Conservation (phyloP, 805 yeast species). For the Myxozyma neglecta region DNA sequence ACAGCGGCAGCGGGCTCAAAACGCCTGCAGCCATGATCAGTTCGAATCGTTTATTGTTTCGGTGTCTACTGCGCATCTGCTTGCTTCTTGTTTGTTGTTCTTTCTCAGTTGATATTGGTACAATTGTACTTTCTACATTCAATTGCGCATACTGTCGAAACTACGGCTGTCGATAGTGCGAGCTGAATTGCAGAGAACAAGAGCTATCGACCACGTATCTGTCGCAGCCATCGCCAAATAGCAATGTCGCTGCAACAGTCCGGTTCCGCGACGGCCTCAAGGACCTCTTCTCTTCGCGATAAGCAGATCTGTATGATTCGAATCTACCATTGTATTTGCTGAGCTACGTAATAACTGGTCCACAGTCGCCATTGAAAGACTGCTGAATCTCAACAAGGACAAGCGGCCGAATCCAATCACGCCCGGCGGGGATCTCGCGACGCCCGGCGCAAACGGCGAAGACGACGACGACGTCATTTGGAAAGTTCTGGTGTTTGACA, state of each 20-base stretch:
- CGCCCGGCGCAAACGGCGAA: conserved; percentile 46
- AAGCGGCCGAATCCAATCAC: conserved; percentile 39
- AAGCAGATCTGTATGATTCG: conserved; percentile 28
- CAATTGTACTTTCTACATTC: background rate
- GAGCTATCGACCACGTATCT: background rate
- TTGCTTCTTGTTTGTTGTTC: background rate
- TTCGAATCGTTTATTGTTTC: no score
- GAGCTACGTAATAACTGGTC: background rate
- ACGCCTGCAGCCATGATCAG: no score
- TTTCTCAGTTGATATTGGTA: background rate
- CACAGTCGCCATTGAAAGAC: conserved; percentile 61
- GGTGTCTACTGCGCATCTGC: background rate
- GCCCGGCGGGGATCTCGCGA: conserved; percentile 42
- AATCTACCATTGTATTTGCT: background rate
- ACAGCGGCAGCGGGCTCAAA: no score
- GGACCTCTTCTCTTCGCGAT: conserved; percentile 25
- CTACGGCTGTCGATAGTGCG: background rate
- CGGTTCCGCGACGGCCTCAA: background rate
- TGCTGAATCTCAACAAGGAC: conserved; percentile 79
- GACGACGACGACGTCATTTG: conserved; percentile 72
- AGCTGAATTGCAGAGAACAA: background rate
- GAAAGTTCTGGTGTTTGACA: conserved; percentile 87
- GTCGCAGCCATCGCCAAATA: background rate
- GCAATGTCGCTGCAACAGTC: conserved; percentile 1
- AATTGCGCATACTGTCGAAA: background rate